Conservation (phyloP, 768 basidiomycete species). For the Sarcodon sp. region DNA sequence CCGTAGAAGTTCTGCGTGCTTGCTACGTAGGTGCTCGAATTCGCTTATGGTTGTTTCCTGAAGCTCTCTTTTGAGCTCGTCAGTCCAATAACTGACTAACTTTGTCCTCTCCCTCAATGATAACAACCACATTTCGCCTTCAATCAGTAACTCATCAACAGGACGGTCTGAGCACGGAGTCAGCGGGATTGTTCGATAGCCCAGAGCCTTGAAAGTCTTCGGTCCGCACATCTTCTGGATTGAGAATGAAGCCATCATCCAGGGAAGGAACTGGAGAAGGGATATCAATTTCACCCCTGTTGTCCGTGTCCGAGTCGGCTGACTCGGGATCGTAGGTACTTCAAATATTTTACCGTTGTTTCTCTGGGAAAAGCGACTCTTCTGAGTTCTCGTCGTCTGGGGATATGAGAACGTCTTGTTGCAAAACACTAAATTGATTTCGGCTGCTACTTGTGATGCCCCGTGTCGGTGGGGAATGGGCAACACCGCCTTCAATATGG, state of each 20-base stretch:
- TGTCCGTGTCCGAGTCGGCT: background rate
- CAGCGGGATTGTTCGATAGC: slow-evolving; percentile 20
- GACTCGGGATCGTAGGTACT: background rate
- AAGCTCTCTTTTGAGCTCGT: slow-evolving; percentile 21
- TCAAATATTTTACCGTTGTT: slow-evolving; percentile 17
- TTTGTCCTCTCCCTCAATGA: slow-evolving; percentile 32
- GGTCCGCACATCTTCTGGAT: too few relatives aligned
- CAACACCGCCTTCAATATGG: too few relatives aligned
- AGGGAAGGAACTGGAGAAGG: slow-evolving; percentile 11
- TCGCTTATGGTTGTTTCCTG: slow-evolving; percentile 21
- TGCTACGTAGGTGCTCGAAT: slow-evolving; percentile 27
- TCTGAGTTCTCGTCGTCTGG: slow-evolving; percentile 9
- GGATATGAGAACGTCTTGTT: slow-evolving; percentile 3
- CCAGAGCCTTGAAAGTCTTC: slow-evolving; percentile 20
- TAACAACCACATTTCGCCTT: slow-evolving; percentile 39
- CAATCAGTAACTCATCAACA: slow-evolving; percentile 22
- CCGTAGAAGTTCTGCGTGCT: slow-evolving; percentile 25
- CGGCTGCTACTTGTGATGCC: background rate
- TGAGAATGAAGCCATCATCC: too few relatives aligned
- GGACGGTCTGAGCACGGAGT: slow-evolving; percentile 23
- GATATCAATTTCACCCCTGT: background rate
- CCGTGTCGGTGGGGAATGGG: background rate
- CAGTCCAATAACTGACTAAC: slow-evolving; percentile 34
- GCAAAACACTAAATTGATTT: slow-evolving; percentile 10
- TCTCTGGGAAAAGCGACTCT: slow-evolving; percentile 10